Conservation (phyloP, 2,329 filamentous ascomycete genomes). For the Penicillium sp. region DNA sequence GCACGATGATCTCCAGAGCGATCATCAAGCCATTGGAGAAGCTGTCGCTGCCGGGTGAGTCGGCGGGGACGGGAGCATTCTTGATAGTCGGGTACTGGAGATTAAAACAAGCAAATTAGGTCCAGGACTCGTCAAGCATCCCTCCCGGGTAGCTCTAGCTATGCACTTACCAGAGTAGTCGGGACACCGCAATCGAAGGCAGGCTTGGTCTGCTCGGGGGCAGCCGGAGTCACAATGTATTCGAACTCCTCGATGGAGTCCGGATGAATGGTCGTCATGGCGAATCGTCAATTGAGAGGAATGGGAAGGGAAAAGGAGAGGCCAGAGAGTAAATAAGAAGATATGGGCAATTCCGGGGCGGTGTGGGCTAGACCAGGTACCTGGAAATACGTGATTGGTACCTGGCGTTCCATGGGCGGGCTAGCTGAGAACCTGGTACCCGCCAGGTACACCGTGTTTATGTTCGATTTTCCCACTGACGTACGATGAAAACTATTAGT, state of each 20-base stretch:
- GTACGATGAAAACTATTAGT: background rate
- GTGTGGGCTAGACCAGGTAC: slow-evolving; percentile 10
- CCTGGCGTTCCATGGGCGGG: slow-evolving; percentile 6
- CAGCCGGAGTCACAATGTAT: slow-evolving; percentile 53
- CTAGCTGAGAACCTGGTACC: slow-evolving; percentile 4
- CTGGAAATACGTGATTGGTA: slow-evolving; percentile 7
- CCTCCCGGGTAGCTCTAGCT: slow-evolving; percentile 6
- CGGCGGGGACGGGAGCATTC: slow-evolving; percentile 86
- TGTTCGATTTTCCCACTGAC: background rate
- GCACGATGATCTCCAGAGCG: slow-evolving; percentile 59
- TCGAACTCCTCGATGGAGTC: slow-evolving; percentile 44
- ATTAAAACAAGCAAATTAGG: slow-evolving; percentile 3
- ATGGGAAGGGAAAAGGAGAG: slow-evolving; percentile 17
- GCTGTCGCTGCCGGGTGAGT: slow-evolving; percentile 70
- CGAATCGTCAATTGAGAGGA: slow-evolving; percentile 23
- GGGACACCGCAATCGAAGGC: slow-evolving; percentile 52
- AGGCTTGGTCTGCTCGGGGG: slow-evolving; percentile 44
- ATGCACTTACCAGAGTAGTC: slow-evolving; percentile 49
- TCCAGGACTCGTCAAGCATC: background rate
- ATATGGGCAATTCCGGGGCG: slow-evolving; percentile 17
- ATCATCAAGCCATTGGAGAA: slow-evolving; percentile 79
- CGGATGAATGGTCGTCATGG: slow-evolving; percentile 37
- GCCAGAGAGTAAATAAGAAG: slow-evolving; percentile 16
- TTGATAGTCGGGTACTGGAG: slow-evolving; percentile 75
- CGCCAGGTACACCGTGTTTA: slow-evolving; percentile 2